Base-by-base conservation (phyloP, 352 stramenopile species). In the Phytophthora palmivora region DNA sequence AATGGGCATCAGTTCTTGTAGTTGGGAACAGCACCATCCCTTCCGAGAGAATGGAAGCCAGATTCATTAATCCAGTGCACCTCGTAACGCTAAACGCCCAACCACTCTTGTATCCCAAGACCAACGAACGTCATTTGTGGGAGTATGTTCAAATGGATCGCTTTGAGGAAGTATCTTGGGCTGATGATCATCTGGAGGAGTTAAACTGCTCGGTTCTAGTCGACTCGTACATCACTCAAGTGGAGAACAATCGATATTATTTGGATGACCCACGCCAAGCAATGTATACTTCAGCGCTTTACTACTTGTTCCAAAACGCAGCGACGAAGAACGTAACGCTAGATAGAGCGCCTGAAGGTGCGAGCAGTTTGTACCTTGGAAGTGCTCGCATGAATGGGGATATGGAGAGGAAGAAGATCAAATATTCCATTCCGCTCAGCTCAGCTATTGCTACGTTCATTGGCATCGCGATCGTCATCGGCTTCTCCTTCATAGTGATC, bases 231-330 rank as follows among this genome's bases (percentile, higher is more conserved):
- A 57, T 88, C 19, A 21, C 32, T 2, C 76, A 85, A 37, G 18
- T 85, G 33, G 60, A 81, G 16, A 26, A 26, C 4, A 89, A 89
- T 45, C 47, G 78, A 39, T 85, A 76, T 56, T 83, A 68, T 30
- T 5, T 84, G 10, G 67, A 85, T 7, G 52, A 73, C 12, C 70
- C 76, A 2, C 45, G 81, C 4, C 79, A 85, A 49, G 38, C 58
- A 0, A 66, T 82, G 59, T 85, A 85, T 62, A 85, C 72, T 14
- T 74, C 77, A 7, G 72, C 70, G 46, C 43, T 89, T 9, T 84
- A 79, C 39, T 89, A 81, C 41, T 22, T 88, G 16, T 80, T 85
- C 21, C 64, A 81, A 42, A 44, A 78, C 19, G 79, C 63, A 1
- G 66, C 67, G 0, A 74, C 78, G 12, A 84, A 79, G 41, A 49